Evolutionary conservation across 352 stramenopile genomes (phyloP).

Genomic region (Thraustotheca clavata): DNA sequence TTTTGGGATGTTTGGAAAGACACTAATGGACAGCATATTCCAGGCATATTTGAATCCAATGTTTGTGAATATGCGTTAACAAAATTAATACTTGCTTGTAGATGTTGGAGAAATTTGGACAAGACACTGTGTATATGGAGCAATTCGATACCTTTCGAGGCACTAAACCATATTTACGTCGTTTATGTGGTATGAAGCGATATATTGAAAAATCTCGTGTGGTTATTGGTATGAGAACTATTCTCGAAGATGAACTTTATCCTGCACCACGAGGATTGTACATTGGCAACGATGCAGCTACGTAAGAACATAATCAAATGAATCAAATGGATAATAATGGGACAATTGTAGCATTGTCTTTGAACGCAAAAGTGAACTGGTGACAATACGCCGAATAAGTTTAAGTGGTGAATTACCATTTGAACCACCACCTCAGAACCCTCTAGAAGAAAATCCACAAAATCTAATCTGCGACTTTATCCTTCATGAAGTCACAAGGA

Average conservation of each 20-base stretch:
- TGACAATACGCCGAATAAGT: slow-evolving; percentile 1
- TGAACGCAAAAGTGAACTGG: not conserved
- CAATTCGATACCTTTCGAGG: slow-evolving; percentile 1
- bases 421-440: not conserved
- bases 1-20: not conserved
- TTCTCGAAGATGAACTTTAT: not conserved
- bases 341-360: not conserved
- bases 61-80: not conserved
- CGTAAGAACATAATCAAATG: too few species aligned
- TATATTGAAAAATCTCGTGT: not conserved
- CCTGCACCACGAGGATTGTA: not conserved
- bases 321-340: too few species aligned
- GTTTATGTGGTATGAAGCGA: not conserved
- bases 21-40: not conserved
- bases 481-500: not conserved
- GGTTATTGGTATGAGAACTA: not conserved
- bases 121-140: slow-evolving; percentile 7
- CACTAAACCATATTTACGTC: not conserved
- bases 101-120: not conserved
- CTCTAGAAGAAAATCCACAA: not conserved
- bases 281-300: not conserved
- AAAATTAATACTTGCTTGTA: not conserved
- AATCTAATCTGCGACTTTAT: slow-evolving; percentile 4
- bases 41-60: not conserved
- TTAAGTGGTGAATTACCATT: not conserved